These are phyloP conservation scores for Cryptococcus sp. DNA, from an alignment of 1,284 basidiomycete species.

Conservation along the genomic window DNA sequence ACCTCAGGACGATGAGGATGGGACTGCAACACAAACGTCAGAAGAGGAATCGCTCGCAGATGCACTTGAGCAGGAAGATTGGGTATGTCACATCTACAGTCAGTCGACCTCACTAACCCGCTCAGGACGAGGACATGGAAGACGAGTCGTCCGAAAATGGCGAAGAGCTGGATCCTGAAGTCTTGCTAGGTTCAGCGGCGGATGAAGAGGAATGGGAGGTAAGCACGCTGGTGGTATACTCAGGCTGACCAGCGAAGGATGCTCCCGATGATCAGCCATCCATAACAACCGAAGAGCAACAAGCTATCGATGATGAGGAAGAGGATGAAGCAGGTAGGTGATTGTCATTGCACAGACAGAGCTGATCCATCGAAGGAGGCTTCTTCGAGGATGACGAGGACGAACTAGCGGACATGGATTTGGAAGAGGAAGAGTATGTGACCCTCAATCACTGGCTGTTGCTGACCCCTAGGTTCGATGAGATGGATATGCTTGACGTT, in stretches of 20 bases:
- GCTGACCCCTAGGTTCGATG: constrained; percentile 25
- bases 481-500: constrained; percentile 26
- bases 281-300: constrained; percentile 21
- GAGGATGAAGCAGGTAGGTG: constrained; percentile 22
- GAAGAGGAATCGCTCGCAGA: constrained; percentile 25
- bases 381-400: constrained; percentile 52
- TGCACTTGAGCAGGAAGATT: constrained; percentile 17
- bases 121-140: constrained; percentile 35
- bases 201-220: constrained; percentile 44
- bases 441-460: constrained; percentile 16
- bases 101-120: background rate
- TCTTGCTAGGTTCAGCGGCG: constrained; percentile 23
- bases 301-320: constrained; percentile 23
- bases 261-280: constrained; percentile 33
- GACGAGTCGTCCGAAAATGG: constrained; percentile 46
- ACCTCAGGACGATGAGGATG: constrained; percentile 33
- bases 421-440: constrained; percentile 51
- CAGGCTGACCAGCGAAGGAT: constrained; percentile 13
- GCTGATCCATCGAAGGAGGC: constrained; percentile 3
- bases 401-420: constrained; percentile 59
- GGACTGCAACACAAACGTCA: constrained; percentile 29
- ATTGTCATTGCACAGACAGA: background rate
- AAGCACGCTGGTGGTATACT: background rate
- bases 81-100: constrained; percentile 9
- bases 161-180: constrained; percentile 40